Evolutionary conservation across 2,329 filamentous ascomycete species (phyloP), one percentile per base, ranked within the genome.

Genomic region (Dothideomycetidae sp.): DNA sequence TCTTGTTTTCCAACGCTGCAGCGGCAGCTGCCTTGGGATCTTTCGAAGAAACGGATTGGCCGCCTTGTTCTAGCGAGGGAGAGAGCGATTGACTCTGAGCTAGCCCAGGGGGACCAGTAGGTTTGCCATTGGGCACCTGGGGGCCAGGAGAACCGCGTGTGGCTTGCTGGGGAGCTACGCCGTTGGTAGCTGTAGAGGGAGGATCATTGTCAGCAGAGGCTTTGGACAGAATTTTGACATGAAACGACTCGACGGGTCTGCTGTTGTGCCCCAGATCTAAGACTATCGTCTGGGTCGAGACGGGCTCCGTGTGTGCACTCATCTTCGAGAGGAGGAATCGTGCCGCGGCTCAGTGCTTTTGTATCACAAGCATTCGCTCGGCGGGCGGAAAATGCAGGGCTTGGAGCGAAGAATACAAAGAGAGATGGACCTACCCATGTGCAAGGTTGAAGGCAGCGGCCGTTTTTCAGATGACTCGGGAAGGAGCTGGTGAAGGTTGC

Each of bases 1-100:
- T 96, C 64, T 78, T 78, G 71, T 79, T 79, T 49, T 70, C 57
- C 48, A 59, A 59, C 36, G 63, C 59, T 48, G 64, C 55, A 50
- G 63, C 54, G 39, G 66, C 60, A 43, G 65, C 63, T 42, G 59
- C 58, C 54, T 78, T 78, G 41, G 73, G 73, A 52, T 78, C 71
- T 58, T 71, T 75, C 36, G 73, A 75, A 55, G 64, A 70, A 50
- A 78, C 69, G 16, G 73, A 77, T 55, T 76, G 73, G 16, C 63
- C 62, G 4, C 15, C 18, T 14, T 32, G 36, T 15, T 19, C 31
- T 26, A 29, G 7, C 21, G 43, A 35, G 15, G 48, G 48, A 45
- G 60, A 59, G 36, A 59, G 60, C 48, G 60, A 64, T 26, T 26
- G 21, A n/a, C 21, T 26, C n/a, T 26, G 21, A 7, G 36, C 29